A percentile compares a stretch with the other conserved stretches of the same genome.
Evolutionary conservation across 306 rosid genomes (phyloP).

Genomic region (Cicer arietinum): DNA sequence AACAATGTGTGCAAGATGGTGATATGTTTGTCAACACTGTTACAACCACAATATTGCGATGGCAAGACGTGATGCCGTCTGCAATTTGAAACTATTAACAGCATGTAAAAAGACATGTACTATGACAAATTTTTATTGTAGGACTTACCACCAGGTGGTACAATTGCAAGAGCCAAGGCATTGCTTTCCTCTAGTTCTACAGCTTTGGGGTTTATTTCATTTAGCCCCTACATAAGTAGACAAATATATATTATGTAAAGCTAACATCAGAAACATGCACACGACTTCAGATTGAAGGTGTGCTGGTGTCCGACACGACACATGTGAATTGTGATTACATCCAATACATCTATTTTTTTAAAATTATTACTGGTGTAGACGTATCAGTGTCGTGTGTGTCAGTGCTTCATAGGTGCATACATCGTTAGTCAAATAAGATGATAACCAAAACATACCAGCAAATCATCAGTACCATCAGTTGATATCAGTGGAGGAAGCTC

Average conservation of each 20-base stretch:
- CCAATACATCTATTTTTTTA: too few species aligned
- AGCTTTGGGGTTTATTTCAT: constrained; percentile 72
- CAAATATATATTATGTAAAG: constrained; percentile 17
- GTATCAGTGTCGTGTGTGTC: too few species aligned
- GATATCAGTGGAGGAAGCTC: constrained; percentile 77
- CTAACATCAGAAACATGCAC: neutral
- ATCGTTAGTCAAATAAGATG: neutral
- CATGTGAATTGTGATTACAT: too few species aligned
- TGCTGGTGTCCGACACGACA: too few species aligned
- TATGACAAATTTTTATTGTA: constrained; percentile 13
- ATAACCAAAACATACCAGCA: constrained; percentile 60
- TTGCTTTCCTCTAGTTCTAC: constrained; percentile 76
- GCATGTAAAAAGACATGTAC: neutral
- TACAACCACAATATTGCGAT: neutral
- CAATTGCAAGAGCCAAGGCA: constrained; percentile 92
- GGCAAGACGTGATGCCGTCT: neutral
- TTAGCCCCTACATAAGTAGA: constrained; percentile 65
- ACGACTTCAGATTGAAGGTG: too few species aligned
- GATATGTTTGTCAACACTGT: neutral
- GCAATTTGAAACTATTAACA: neutral
- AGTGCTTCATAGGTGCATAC: neutral
- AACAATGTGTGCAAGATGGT: too few species aligned
- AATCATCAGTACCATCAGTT: constrained; percentile 60
- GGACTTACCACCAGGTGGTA: constrained; percentile 78
- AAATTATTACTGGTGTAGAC: too few species aligned